Base-by-base conservation (phyloP, 352 stramenopile genomes). In the Phytophthora citrophthora region DNA sequence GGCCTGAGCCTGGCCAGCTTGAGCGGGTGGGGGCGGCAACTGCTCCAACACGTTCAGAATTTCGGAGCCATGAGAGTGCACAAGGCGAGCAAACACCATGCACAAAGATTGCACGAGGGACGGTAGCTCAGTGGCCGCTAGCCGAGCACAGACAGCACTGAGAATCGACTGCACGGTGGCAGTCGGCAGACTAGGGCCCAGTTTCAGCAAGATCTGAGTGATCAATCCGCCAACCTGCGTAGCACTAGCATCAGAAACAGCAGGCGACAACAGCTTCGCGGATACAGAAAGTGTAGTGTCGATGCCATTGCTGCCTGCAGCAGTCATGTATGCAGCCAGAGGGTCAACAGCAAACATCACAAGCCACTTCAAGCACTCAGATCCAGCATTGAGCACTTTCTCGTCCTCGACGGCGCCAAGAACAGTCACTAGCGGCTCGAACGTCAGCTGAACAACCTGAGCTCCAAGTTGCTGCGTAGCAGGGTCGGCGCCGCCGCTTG, bases 351-450 rank as follows among this genome's bases (percentile, higher is more conserved):
- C 74, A 54, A 92, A 89, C 81, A 92, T 91, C 5, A 95, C 82
- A 23, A 93, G 60, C 83, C 83, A 93, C 66, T 95, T 95, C 27
- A 95, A 77, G 64, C 84, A 93, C 54, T 95, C 84, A 1, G 84
- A 83, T 11, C 87, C 84, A 9, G 74, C 68, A 60, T 88, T 90
- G 2, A 95, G 72, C 24, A 93, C 79, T 54, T 89, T 91, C 12
- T 92, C 84, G 43, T 95, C 85, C 29, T 95, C 84, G 2, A 90
- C 71, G 16, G 63, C 62, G 8, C 77, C 49, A 9, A 95, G 68
- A 1, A 95, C 70, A 38, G 65, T 64, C 24, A 95, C 64, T 26
- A 95, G 61, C 24, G 83, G 87, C 60, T 93, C 84, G 51, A 95
- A 88, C 27, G 90, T 72, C 12, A 81, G 72, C 55, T 91, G 81